These are phyloP conservation scores for Echria macrotheca DNA, from an alignment of 495 filamentous ascomycete species.

Conservation along the genomic window DNA sequence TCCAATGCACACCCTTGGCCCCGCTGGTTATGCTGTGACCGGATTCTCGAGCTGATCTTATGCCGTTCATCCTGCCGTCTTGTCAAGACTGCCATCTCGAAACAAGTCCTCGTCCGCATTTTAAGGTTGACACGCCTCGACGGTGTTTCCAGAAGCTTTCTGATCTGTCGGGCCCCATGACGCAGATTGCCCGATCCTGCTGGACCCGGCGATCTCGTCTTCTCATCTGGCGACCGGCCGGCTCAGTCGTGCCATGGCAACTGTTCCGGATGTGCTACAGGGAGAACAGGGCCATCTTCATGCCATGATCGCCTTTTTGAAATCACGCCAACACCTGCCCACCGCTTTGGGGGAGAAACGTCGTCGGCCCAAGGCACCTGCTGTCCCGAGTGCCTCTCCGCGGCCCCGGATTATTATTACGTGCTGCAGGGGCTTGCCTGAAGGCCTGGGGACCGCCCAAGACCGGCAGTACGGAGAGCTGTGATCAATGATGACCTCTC, in stretches of 20 bases:
- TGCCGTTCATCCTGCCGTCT: conserved; percentile 35
- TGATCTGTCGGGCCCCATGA: conserved; percentile 18
- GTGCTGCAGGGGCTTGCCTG: conserved; percentile 14
- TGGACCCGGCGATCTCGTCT: conserved; percentile 18
- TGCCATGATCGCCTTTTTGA: conserved; percentile 19
- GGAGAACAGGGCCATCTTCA: conserved; percentile 15
- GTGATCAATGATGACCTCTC: conserved; percentile 3
- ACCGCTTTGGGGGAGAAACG: no score
- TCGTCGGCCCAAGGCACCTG: no score
- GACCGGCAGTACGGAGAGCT: conserved; percentile 8
- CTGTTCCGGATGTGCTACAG: conserved; percentile 23
- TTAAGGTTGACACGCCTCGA: conserved; percentile 17
- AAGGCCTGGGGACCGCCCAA: conserved; percentile 13
- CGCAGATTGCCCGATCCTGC: conserved; percentile 18
- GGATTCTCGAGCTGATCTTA: conserved; percentile 45
- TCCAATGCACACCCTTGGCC: conserved; percentile 32
- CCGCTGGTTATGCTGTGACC: conserved; percentile 37
- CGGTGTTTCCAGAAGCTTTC: conserved; percentile 26
- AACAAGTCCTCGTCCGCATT: conserved; percentile 14
- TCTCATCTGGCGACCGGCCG: conserved; percentile 7
- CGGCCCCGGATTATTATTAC: no score
- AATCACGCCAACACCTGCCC: conserved; percentile 6
- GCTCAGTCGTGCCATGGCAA: conserved; percentile 12
- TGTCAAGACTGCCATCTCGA: conserved; percentile 25
- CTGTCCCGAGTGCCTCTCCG: background rate